These are phyloP conservation scores for Sporothrix pallida DNA, from an alignment of 2,329 filamentous ascomycete genomes.

Conservation along the genomic window DNA sequence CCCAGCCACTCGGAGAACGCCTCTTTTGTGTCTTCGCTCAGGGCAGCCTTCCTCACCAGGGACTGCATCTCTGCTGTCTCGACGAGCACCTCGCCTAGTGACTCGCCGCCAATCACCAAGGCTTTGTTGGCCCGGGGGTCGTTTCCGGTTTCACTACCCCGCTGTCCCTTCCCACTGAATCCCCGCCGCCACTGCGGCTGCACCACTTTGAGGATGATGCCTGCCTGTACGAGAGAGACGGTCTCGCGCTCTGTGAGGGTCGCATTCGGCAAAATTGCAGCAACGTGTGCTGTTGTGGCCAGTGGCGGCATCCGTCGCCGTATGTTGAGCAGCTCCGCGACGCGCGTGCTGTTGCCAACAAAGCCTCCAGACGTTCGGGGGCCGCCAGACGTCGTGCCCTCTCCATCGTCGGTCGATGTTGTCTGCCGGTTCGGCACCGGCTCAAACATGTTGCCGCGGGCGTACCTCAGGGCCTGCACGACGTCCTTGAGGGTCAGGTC, in stretches of 20 bases:
- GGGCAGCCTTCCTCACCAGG: conserved; percentile 47
- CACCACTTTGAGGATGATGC: conserved; percentile 65
- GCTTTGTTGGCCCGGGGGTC: conserved; percentile 55
- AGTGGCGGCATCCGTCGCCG: conserved; percentile 65
- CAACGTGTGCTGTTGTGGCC: conserved; percentile 69
- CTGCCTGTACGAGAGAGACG: conserved; percentile 62
- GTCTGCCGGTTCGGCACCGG: conserved; percentile 55
- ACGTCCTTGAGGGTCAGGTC: conserved; percentile 66
- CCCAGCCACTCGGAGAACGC: conserved; percentile 60
- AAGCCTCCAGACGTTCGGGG: conserved; percentile 20
- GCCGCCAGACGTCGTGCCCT: background rate
- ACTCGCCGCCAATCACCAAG: conserved; percentile 34
- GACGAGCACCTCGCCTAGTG: conserved; percentile 64
- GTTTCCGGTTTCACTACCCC: no score
- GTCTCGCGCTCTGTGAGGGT: conserved; percentile 72
- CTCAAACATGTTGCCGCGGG: conserved; percentile 67
- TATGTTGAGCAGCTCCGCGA: conserved; percentile 68
- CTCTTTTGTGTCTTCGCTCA: conserved; percentile 53
- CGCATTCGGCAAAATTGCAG: conserved; percentile 65
- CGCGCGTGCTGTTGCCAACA: conserved; percentile 48
- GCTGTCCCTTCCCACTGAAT: conserved; percentile 49
- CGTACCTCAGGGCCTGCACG: conserved; percentile 68
- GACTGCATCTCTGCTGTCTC: conserved; percentile 61
- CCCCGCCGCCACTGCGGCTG: conserved; percentile 59
- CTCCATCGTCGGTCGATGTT: background rate